Evolutionary conservation across 257 asterid species (phyloP).

Genomic region (Plantago major): DNA sequence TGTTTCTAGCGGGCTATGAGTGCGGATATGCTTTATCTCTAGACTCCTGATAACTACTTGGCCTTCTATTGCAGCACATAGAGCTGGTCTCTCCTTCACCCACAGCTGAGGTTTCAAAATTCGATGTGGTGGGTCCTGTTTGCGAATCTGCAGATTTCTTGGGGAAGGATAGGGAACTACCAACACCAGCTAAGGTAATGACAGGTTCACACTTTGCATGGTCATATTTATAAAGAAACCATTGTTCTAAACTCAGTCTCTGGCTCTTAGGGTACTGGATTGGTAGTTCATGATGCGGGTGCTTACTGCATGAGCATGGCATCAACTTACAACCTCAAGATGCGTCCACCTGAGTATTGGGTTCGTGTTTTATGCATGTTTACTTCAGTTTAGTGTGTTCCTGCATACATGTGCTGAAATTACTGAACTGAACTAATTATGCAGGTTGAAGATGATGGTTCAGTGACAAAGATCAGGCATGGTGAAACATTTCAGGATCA

Average conservation of each 20-base stretch:
- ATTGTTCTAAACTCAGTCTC: slow-evolving; percentile 2
- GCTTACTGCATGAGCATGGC: slow-evolving; percentile 99
- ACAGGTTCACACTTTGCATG: background rate
- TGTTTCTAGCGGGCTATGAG: background rate
- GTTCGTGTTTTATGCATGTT: slow-evolving; percentile 28
- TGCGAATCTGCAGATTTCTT: slow-evolving; percentile 97
- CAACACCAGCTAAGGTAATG: slow-evolving; percentile 67
- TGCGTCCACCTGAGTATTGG: slow-evolving; percentile 99
- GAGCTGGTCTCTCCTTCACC: slow-evolving; percentile 82
- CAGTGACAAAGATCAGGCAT: slow-evolving; percentile 71
- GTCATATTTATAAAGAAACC: background rate
- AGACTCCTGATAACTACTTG: slow-evolving; percentile 12
- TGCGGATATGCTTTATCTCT: too few species aligned
- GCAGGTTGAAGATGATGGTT: slow-evolving; percentile 85
- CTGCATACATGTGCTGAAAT: background rate
- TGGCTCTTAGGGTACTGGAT: slow-evolving; percentile 71
- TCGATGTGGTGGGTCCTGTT: slow-evolving; percentile 91
- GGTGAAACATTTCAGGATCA: slow-evolving; percentile 86
- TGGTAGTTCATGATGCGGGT: slow-evolving; percentile 98
- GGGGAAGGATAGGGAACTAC: slow-evolving; percentile 88
- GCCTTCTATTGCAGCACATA: slow-evolving; percentile 65
- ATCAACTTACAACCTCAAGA: slow-evolving; percentile 96
- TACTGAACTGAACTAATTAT: slow-evolving; percentile 17
- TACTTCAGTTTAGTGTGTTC: too few species aligned
- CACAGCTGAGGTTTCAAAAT: slow-evolving; percentile 53